phyloP scores from a whole-genome alignment of 805 yeast species.

The Teunomyces gatunensis region DNA sequence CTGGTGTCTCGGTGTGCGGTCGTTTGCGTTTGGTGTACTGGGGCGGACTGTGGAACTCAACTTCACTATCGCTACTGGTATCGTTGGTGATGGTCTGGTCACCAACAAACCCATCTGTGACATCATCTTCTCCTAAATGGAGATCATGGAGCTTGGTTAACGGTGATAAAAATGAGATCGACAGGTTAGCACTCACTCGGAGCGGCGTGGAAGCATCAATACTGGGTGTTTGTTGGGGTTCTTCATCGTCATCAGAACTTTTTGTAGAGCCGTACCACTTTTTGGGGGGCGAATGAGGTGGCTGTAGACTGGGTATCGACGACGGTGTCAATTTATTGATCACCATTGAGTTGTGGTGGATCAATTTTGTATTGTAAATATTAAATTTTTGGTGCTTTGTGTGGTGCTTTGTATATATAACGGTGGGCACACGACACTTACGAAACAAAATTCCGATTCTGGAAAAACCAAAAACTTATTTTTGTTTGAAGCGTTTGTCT shows the following conservation, averaged over 20 bases:
- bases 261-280: conserved; percentile 11
- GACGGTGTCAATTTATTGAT: conserved; percentile 6
- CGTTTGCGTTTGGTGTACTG: conserved; percentile 26
- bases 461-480: background rate
- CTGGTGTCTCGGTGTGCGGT: conserved; percentile 23
- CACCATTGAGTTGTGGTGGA: background rate
- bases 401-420: background rate
- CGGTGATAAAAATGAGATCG: conserved; percentile 30
- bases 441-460: no score
- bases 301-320: conserved; percentile 11
- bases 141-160: conserved; percentile 33
- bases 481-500: background rate
- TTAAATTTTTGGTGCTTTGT: background rate
- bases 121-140: conserved; percentile 20
- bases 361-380: background rate
- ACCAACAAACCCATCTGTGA: conserved; percentile 18
- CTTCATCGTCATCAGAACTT: conserved; percentile 9
- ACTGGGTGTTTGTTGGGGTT: background rate
- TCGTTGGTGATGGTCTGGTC: conserved; percentile 26
- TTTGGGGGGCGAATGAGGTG: conserved; percentile 4
- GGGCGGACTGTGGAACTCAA: conserved; percentile 16
- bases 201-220: conserved; percentile 24
- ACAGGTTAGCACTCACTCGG: conserved; percentile 10
- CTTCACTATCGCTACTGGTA: conserved; percentile 13
- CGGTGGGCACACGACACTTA: background rate